Base-by-base conservation (phyloP, 768 basidiomycete genomes). In the Chalciporus pseudorubinellus region DNA sequence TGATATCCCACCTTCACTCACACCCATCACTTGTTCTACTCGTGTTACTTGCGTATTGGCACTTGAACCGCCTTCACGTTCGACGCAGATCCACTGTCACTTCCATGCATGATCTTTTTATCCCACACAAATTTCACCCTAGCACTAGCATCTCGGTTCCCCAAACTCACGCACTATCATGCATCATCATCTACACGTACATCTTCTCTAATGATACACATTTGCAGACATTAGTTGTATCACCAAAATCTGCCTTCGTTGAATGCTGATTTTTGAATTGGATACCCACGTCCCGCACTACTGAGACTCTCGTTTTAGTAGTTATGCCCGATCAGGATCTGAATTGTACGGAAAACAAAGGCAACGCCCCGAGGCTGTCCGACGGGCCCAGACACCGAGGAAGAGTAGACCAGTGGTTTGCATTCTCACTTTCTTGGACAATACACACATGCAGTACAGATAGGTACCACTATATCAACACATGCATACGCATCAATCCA, bases 161-260 rank as follows among this genome's bases (percentile, higher is more conserved):
- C 34, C 55, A 49, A 57, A 51, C 44, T 63, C 64, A 61, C 47
- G 31, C 48, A 38, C 26, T 26, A 26, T 52, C 60, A 65, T 62
- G 66, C 65, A 65, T 64, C 51, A 53, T 58, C 58, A 62, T 56
- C 48, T 67, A 67, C 53, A 55, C 55, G 51, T 63, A 64, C 57
- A 43, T 55, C 56, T 53, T 44, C 51, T 39, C 42, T 67, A 67
- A 67, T 65, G 41, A 56, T 48, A 50, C 54, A 66, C 55, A 55
- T 52, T 53, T 38, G 10, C 51, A 50, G 22, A 42, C 44, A 43
- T 26, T 47, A 51, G 45, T 4, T 33, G 34, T 24, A n/a, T 38
- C 33, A 14, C 24, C 50, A 44, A 49, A 24, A 39, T 18, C 19
- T 40, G 14, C 21, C 16, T 16, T 16, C 9, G 12, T 31, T 16